Base-by-base conservation (phyloP, 176 grass and related monocot genomes). In the Carex littledalei region DNA sequence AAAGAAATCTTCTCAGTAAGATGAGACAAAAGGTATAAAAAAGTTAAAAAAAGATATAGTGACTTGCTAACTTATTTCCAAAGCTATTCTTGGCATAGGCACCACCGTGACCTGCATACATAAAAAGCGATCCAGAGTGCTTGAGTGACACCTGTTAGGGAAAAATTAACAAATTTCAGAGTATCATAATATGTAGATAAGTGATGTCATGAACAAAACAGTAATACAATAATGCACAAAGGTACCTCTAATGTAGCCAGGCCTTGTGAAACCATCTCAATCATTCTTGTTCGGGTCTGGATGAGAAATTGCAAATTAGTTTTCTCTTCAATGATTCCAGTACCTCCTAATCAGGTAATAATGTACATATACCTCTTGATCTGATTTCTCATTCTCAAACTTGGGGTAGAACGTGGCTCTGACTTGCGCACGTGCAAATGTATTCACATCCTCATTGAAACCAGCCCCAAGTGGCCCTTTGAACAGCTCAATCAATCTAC, bases 11-110 rank as follows among this genome's bases (percentile, higher is more conserved):
- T 72, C 68, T 78, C 71, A 57, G 3, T 63, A 81, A 26, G 2
- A 78, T 90, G 70, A 92, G 59, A 57, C 43, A 89, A 29, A 52
- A 84, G 15, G 21, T 81, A 49, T 53, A n/a, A 85, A 24, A 24
- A 63, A 61, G 34, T 39, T 39, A 39, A 84, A 47, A 84, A 59
- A 87, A 54, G 63, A 78, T 16, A 82, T 13, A 47, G 81, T 55
- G 80, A 10, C 71, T 9, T 85, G 74, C 86, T 62, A 84, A 98
- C 93, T 94, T 90, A 88, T 98, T 98, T 81, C 96, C 96, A 81
- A 89, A 98, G 79, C 90, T 98, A 64, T 98, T 98, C 84, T 98
- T 98, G 13, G 96, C 96, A 88, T 95, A 98, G 90, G 96, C 93
- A 74, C 96, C 93, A 78, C 96, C 93, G 78, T 95, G 85, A 64